Percentiles rank a stretch among this genome's conserved stretches.
Conservation (phyloP, 331 rosid species). For the Pyrus hybrid region DNA sequence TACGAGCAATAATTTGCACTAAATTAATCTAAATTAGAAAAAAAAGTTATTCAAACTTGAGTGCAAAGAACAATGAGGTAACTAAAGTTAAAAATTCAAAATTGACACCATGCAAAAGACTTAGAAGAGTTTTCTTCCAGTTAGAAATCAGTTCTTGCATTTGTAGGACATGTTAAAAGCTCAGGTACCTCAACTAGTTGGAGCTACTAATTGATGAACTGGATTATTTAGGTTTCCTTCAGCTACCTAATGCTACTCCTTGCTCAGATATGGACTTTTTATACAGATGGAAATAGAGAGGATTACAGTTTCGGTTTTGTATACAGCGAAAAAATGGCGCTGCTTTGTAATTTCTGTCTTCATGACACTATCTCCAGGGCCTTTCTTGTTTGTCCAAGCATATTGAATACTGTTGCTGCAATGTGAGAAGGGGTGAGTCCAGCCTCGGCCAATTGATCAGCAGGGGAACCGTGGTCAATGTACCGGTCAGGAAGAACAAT, state of each 20-base stretch:
- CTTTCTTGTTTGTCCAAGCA: constrained; percentile 80
- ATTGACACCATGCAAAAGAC: too few relatives aligned
- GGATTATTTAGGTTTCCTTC: background rate
- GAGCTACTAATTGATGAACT: background rate
- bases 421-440: constrained; percentile 81
- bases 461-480: constrained; percentile 81
- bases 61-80: too few relatives aligned
- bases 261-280: background rate
- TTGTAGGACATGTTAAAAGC: background rate
- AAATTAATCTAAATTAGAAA: too few relatives aligned
- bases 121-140: background rate
- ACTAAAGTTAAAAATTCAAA: too few relatives aligned
- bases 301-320: background rate
- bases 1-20: too few relatives aligned
- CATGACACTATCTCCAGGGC: constrained; percentile 72
- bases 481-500: constrained; percentile 85
- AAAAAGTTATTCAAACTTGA: too few relatives aligned
- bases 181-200: background rate
- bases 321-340: background rate
- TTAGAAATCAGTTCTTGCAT: background rate
- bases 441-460: constrained; percentile 60
- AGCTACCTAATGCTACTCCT: background rate
- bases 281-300: background rate
- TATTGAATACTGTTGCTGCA: constrained; percentile 89
- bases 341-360: background rate